Evolutionary conservation across 2,329 filamentous ascomycete genomes (phyloP), one percentile per base, ranked within the genome.

Genomic region (Penicillium sp.): DNA sequence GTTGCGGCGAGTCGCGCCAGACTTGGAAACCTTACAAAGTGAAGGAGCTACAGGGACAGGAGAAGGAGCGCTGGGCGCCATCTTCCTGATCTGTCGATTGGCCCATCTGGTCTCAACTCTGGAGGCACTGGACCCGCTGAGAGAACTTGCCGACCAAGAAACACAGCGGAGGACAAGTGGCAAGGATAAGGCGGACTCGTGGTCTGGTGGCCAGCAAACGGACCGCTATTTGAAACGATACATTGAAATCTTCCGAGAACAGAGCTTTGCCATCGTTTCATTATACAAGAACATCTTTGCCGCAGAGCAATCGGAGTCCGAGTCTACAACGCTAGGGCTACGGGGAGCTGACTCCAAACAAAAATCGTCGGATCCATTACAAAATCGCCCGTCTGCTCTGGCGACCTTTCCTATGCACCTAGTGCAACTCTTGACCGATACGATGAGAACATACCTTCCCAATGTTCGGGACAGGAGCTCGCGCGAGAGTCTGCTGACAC

Each of bases 201-300:
- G 74, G 75, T 72, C 73, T 0, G 69, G 86, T 1, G 93, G 93
- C 0, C 92, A 96, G 68, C 95, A 98, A 73, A 97, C 93, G 1
- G 95, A 98, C 74, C 85, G 92, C 51, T 99, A 92, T 68, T 79
- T 99, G 44, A 99, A 98, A 74, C 85, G 93, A 48, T 99, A 96
- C 74, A 90, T 99, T 67, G 95, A 99, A 72, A 92, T 99, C 27
- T 98, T 98, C 73, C 89, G 95, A 52, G 95, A 99, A 75, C 95
- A 99, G 75, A 96, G 91, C 71, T 99, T 99, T 73, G 90, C 89
- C 44, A 96, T 98, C 58, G 87, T 98, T 27, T 96, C 91, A 57
- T 91, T 98, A 83, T 97, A 96, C 75, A 90, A 88, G 68, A 95
- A 89, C 68, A 91, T 98, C 54, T 96, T 96, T 68, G 87, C 89